phyloP scores from a whole-genome alignment of 2,329 filamentous ascomycete species.

The Scytalidium sp. region DNA sequence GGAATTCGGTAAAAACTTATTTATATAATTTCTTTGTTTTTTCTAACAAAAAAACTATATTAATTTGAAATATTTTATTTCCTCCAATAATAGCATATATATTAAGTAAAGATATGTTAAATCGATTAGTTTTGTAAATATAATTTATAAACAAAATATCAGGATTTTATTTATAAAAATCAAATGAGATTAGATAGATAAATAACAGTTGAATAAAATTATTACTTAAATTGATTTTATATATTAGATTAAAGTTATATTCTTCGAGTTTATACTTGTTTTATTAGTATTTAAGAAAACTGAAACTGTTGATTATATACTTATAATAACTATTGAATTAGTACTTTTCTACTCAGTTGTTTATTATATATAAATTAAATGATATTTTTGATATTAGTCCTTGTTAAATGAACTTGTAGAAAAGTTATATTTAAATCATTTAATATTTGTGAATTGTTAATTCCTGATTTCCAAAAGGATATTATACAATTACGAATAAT shows the following conservation, averaged over 20 bases:
- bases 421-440: background rate
- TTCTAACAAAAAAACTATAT: background rate
- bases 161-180: background rate
- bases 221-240: background rate
- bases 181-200: background rate
- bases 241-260: background rate
- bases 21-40: background rate
- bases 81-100: background rate
- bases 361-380: background rate
- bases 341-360: background rate
- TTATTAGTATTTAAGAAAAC: background rate
- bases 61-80: background rate
- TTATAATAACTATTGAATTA: background rate
- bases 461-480: background rate
- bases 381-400: background rate
- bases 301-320: background rate
- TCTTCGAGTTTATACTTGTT: background rate
- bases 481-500: background rate
- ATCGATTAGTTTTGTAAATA: conserved; percentile 2
- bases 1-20: background rate
- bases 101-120: conserved; percentile 1
- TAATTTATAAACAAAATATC: conserved; percentile 1
- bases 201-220: conserved; percentile 1
- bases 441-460: background rate
- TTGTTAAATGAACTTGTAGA: background rate